These are phyloP conservation scores for Vinca minor DNA, from an alignment of 257 asterid species.

Conservation along the genomic window DNA sequence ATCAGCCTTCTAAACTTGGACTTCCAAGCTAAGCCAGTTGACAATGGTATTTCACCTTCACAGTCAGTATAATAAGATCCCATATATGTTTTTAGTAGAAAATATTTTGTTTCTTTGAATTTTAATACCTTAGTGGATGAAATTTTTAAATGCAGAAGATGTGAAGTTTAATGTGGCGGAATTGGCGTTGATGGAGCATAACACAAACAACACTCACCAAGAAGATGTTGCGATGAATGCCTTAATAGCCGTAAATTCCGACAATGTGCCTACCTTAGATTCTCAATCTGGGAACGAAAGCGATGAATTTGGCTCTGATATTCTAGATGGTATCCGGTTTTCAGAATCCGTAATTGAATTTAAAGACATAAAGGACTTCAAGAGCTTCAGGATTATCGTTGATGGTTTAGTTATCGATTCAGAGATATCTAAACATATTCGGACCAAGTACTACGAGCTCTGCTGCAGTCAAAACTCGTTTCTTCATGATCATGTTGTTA, in stretches of 20 bases:
- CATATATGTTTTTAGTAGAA: neutral
- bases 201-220: conserved; percentile 7
- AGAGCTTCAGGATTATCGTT: conserved; percentile 41
- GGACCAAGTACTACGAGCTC: conserved; percentile 43
- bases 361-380: conserved; percentile 33
- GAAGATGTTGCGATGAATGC: conserved; percentile 13
- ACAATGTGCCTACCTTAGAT: neutral
- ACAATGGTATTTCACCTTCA: conserved; percentile 12
- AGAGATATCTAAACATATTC: conserved; percentile 28
- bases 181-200: conserved; percentile 10
- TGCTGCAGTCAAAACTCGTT: conserved; percentile 42
- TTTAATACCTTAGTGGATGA: neutral
- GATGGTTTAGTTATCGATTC: conserved; percentile 45
- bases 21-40: conserved; percentile 21
- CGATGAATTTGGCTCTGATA: conserved; percentile 21
- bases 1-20: conserved; percentile 28
- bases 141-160: neutral
- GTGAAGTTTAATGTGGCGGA: conserved; percentile 12
- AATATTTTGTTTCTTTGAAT: neutral
- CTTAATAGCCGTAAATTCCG: conserved; percentile 11
- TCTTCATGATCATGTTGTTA: conserved; percentile 43
- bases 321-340: conserved; percentile 25
- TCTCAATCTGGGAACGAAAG: conserved; percentile 7
- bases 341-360: conserved; percentile 21
- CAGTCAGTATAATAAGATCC: neutral